Percentiles rank a stretch among this genome's conserved stretches.
Evolutionary conservation across 2,329 filamentous ascomycete genomes (phyloP).

Genomic region (Fusarium sp.): DNA sequence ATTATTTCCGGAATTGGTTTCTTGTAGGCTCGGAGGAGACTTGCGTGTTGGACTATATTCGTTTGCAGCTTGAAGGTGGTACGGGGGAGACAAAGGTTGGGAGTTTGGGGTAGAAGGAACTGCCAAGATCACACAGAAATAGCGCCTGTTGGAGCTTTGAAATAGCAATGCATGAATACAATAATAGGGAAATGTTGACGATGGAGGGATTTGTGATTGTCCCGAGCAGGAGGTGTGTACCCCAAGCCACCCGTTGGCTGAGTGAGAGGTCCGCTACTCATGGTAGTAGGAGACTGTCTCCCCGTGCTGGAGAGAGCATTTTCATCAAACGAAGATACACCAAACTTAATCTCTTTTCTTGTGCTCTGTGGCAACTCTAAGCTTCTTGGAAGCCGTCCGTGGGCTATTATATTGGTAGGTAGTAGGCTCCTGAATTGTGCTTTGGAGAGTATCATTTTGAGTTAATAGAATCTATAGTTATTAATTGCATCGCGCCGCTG

Average conservation of each 20-base stretch:
- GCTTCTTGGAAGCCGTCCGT: background rate
- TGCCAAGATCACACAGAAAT: background rate
- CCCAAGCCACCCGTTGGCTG: background rate
- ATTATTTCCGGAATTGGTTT: background rate
- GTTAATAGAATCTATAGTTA: background rate
- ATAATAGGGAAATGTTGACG: too few relatives aligned
- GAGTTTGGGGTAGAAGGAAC: background rate
- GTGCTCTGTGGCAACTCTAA: accelerated
- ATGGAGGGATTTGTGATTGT: background rate
- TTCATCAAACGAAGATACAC: background rate
- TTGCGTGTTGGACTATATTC: accelerated
- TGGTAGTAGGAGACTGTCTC: background rate
- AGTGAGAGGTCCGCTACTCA: background rate
- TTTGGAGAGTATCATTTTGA: background rate
- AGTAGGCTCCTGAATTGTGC: background rate
- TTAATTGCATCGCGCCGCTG: accelerated
- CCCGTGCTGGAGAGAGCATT: accelerated
- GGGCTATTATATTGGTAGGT: background rate
- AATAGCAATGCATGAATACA: background rate
- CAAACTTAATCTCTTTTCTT: accelerated
- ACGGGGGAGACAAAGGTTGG: background rate
- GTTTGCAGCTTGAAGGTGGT: background rate
- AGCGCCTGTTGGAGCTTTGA: background rate
- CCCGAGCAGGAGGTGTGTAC: background rate
- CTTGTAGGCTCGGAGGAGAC: too few relatives aligned